Base-by-base conservation (phyloP, 2,329 filamentous ascomycete species). In the Curvularia sp. region DNA sequence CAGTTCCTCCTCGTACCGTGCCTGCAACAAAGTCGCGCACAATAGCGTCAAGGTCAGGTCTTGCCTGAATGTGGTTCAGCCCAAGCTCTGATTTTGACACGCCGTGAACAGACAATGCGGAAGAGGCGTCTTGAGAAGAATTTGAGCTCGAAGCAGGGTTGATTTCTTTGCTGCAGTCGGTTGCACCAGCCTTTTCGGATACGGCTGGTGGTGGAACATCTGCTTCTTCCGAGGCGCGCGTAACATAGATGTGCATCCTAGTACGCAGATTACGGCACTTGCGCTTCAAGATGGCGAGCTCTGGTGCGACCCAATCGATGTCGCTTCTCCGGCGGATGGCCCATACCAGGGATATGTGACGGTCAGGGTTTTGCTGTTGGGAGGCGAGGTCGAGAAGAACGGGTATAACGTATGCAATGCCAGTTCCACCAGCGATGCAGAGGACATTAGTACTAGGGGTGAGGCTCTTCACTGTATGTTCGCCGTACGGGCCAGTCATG, bases 351-450 rank as follows among this genome's bases (percentile, higher is more conserved):
- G 72, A 68, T 25, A 76, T 68, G 23, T 68, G 64, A 34, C 68
- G 71, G 43, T 68, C 65, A 21, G 60, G 60, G 9, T 64, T 53
- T n/a, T 69, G 68, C 6, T 68, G 63, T 6, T 64, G 61, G 0
- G 68, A 66, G 15, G 71, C 65, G 13, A 74, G 64, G 41, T 70
- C 66, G 1, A 74, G 67, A 7, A 77, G 66, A 9, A 77, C 67
- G 12, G 75, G 75, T 10, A 78, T 69, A n/a, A 73, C 69, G 60
- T 75, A 78, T 2, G 75, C 70, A 49, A 78, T 75, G 34, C 75
- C 75, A 2, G 75, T 77, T 9, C 75, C 75, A 23, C 75, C 75
- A 12, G 75, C 74, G 12, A 78, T 71, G 53, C 70, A 73, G 27
- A 78, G 66, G 47, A 76, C 53, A 53, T 78, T 77, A 3, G 69